Conservation (phyloP, 768 basidiomycete genomes). For the Kwoniella newhampshirensis region DNA sequence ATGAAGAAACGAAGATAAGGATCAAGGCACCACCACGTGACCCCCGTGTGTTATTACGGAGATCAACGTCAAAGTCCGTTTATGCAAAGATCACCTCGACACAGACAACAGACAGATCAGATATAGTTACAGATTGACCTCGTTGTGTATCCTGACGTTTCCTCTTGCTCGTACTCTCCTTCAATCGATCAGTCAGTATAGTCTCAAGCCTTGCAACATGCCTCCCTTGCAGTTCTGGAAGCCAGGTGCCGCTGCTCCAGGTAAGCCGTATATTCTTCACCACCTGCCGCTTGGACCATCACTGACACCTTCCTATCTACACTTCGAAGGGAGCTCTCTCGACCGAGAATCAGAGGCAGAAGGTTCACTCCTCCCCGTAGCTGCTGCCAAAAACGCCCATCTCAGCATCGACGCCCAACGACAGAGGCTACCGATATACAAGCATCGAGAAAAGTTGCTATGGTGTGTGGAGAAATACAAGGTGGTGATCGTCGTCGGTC, state of each 20-base stretch:
- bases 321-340: slow-evolving; percentile 66
- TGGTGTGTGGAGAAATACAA: slow-evolving; percentile 80
- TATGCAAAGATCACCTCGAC: no score
- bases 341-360: slow-evolving; percentile 80
- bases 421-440: slow-evolving; percentile 81
- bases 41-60: no score
- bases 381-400: slow-evolving; percentile 56
- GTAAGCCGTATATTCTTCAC: slow-evolving; percentile 19
- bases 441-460: slow-evolving; percentile 81
- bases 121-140: no score
- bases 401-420: slow-evolving; percentile 73
- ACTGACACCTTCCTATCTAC: not conserved
- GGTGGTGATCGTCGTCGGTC: slow-evolving; percentile 77
- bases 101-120: no score
- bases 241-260: slow-evolving; percentile 52
- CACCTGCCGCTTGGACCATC: not conserved
- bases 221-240: slow-evolving; percentile 51
- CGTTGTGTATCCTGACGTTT: no score
- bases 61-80: no score
- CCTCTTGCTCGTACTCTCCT: no score
- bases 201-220: slow-evolving; percentile 9
- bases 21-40: no score
- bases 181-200: no score
- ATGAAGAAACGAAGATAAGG: no score
- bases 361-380: slow-evolving; percentile 66